phyloP scores from a whole-genome alignment of 169 alveolate species.

The Plasmodium cynomolgi region DNA sequence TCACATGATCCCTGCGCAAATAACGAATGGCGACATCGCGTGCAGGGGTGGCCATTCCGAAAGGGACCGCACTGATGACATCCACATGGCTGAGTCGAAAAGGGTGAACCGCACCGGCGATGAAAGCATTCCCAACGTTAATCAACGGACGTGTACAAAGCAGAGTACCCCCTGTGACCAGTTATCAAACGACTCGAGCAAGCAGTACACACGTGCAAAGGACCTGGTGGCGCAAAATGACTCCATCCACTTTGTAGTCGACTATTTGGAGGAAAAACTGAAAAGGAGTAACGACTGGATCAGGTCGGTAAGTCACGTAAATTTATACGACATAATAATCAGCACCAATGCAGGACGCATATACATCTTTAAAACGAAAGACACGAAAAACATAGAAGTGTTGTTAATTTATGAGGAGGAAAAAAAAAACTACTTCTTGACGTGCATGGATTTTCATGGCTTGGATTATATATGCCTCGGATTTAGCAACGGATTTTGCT shows the following conservation, averaged over 20 bases:
- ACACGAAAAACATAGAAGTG: background rate
- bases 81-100: background rate
- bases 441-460: slow-evolving; percentile 50
- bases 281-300: slow-evolving; percentile 65
- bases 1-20: background rate
- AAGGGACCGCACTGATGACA: background rate
- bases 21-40: background rate
- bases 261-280: slow-evolving; percentile 12
- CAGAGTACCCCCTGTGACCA: background rate
- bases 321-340: slow-evolving; percentile 22
- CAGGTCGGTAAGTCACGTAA: slow-evolving; percentile 41
- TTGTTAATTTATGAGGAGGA: slow-evolving; percentile 34
- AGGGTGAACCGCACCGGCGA: background rate
- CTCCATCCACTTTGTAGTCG: background rate
- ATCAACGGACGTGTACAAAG: background rate
- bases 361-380: slow-evolving; percentile 36
- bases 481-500: slow-evolving; percentile 64
- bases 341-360: slow-evolving; percentile 54
- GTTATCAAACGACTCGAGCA: background rate
- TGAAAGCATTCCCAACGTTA: background rate
- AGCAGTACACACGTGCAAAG: background rate
- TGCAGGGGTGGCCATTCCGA: background rate
- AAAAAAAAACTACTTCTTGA: slow-evolving; percentile 27
- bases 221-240: background rate
- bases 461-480: slow-evolving; percentile 48